Conservation (phyloP, 2,329 filamentous ascomycete genomes). For the Karstenula rhodostoma region DNA sequence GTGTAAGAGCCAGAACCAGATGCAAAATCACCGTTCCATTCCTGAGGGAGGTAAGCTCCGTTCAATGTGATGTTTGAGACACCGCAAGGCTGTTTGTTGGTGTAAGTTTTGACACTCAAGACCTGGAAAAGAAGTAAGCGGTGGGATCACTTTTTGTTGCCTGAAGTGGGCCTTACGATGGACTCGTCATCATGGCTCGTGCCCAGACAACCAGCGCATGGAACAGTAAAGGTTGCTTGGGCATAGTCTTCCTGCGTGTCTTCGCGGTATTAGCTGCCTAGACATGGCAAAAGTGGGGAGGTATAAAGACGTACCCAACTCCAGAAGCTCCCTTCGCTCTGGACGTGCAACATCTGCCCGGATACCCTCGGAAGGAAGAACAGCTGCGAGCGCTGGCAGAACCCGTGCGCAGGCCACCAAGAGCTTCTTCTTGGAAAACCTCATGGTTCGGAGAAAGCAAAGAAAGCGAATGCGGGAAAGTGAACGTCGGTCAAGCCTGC, state of each 20-base stretch:
- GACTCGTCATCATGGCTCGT: conserved; percentile 52
- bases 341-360: conserved; percentile 25
- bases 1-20: conserved; percentile 45
- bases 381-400: conserved; percentile 40
- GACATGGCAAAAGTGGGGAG: conserved; percentile 31
- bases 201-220: conserved; percentile 54
- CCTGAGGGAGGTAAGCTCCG: conserved; percentile 47
- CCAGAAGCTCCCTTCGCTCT: conserved; percentile 31
- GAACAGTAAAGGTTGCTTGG: conserved; percentile 54
- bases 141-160: conserved; percentile 34
- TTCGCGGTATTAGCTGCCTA: conserved; percentile 44
- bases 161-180: conserved; percentile 50
- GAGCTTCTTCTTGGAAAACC: conserved; percentile 42
- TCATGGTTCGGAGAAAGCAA: conserved; percentile 32
- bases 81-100: conserved; percentile 48
- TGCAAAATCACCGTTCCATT: conserved; percentile 49
- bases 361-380: conserved; percentile 28
- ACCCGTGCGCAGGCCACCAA: conserved; percentile 41
- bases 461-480: conserved; percentile 22
- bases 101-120: conserved; percentile 52
- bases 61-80: conserved; percentile 54
- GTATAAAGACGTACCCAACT: conserved; percentile 43
- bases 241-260: conserved; percentile 46
- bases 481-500: conserved; percentile 23
- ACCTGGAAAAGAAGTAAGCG: conserved; percentile 47